Conservation (phyloP, 345 rosid genomes). For the Linum usitatissimum region DNA sequence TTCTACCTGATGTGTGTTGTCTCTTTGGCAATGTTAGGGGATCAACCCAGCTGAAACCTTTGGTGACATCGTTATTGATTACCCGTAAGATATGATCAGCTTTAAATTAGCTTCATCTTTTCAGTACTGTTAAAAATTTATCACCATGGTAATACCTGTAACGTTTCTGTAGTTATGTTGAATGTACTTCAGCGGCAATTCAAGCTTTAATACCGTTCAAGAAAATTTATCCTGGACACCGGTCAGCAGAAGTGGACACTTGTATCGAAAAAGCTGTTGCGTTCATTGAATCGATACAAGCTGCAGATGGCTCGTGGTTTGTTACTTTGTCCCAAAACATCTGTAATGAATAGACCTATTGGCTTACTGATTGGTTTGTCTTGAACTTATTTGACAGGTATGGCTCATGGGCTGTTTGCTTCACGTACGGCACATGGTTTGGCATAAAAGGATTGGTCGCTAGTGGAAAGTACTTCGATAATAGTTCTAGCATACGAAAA, state of each 20-base stretch:
- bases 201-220: conserved; percentile 11
- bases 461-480: conserved; percentile 10
- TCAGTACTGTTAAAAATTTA: neutral
- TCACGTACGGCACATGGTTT: conserved; percentile 15
- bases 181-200: conserved; percentile 14
- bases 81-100: conserved; percentile 3
- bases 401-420: conserved; percentile 24
- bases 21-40: neutral
- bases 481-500: conserved; percentile 8
- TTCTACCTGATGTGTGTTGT: neutral
- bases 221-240: conserved; percentile 9
- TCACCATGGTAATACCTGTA: neutral
- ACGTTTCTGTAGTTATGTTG: conserved; percentile 6
- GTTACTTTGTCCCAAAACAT: neutral
- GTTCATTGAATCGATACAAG: conserved; percentile 5
- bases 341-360: neutral
- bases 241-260: conserved; percentile 1
- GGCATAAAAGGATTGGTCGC: conserved; percentile 20
- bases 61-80: conserved; percentile 11
- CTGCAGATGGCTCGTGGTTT: conserved; percentile 13
- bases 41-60: conserved; percentile 10
- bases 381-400: conserved; percentile 8
- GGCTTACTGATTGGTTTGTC: neutral
- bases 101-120: neutral
- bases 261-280: conserved; percentile 4